Evolutionary conservation across 2,329 filamentous ascomycete genomes (phyloP).

Genomic region (Epichloe festucae): DNA sequence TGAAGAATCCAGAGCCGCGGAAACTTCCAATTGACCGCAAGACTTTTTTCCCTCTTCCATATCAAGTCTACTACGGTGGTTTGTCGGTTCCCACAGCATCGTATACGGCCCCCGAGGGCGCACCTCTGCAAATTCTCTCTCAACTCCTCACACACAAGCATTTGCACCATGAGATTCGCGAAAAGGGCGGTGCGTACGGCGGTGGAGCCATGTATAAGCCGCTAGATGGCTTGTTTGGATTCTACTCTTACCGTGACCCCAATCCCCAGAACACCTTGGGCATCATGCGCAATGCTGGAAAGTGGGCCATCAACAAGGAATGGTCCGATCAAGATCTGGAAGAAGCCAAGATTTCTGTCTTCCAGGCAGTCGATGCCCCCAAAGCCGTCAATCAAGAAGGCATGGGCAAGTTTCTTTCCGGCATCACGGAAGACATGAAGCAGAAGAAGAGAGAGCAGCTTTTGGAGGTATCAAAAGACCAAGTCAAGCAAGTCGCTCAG

Average conservation of each 20-base stretch:
- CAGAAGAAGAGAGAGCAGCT: slow-evolving; percentile 72
- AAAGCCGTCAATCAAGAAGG: slow-evolving; percentile 78
- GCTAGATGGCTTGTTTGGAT: slow-evolving; percentile 76
- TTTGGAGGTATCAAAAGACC: slow-evolving; percentile 69
- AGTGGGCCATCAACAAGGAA: slow-evolving; percentile 66
- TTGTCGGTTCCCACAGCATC: slow-evolving; percentile 72
- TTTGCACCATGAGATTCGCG: slow-evolving; percentile 90
- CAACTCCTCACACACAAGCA: slow-evolving; percentile 94
- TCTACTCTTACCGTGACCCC: slow-evolving; percentile 94
- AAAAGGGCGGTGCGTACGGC: slow-evolving; percentile 94
- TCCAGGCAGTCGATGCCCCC: slow-evolving; percentile 84
- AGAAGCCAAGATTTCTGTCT: slow-evolving; percentile 90
- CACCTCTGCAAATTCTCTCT: slow-evolving; percentile 75
- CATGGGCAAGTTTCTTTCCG: slow-evolving; percentile 71
- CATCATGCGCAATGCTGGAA: slow-evolving; percentile 72
- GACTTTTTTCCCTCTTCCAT: slow-evolving; percentile 86
- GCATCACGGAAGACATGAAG: slow-evolving; percentile 79
- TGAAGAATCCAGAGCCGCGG: slow-evolving; percentile 15
- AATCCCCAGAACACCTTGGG: slow-evolving; percentile 80
- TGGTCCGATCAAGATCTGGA: slow-evolving; percentile 83
- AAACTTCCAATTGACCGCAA: slow-evolving; percentile 44
- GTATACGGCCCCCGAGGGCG: slow-evolving; percentile 62
- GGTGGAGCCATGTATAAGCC: slow-evolving; percentile 75
- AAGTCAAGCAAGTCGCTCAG: slow-evolving; percentile 72
- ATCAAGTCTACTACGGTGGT: slow-evolving; percentile 92